Percentiles rank a stretch among this genome's conserved stretches.
phyloP scores from a whole-genome alignment of 202 grass and related monocot genomes.

The Schoenoplectus triqueter region DNA sequence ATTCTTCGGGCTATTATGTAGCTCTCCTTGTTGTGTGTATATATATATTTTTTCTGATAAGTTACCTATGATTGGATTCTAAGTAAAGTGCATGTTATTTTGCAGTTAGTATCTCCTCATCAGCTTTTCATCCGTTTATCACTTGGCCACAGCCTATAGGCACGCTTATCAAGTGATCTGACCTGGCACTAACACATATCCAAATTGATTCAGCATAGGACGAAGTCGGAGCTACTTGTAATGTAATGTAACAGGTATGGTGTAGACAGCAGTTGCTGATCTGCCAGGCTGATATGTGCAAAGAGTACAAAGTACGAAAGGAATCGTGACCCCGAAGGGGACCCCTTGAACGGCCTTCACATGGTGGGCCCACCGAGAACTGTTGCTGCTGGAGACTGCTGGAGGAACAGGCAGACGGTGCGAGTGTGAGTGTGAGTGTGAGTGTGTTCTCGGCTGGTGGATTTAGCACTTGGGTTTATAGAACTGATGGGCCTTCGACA shows the following conservation, averaged over 20 bases:
- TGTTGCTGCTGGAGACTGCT: constrained; percentile 4
- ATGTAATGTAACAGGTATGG: not conserved
- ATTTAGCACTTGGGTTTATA: not conserved
- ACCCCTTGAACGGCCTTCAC: not conserved
- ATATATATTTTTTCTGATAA: not conserved
- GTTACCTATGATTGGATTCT: constrained; percentile 6
- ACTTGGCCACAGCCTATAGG: not conserved
- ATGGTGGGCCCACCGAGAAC: not conserved
- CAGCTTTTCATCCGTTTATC: not conserved
- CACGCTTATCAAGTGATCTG: not conserved
- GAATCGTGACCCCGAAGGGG: not conserved
- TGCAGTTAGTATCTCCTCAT: not conserved
- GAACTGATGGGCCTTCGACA: not conserved
- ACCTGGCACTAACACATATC: not conserved
- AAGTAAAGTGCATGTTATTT: not conserved
- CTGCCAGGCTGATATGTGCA: not conserved
- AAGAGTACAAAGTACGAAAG: not conserved
- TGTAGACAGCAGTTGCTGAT: not conserved
- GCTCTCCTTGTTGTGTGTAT: not conserved
- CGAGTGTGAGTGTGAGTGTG: not conserved
- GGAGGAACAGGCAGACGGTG: not conserved
- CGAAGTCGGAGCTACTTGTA: not conserved
- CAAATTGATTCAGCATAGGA: not conserved
- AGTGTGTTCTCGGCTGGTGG: not conserved
- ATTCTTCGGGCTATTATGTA: constrained; percentile 14